phyloP scores from a whole-genome alignment of 192 early-diverging fungal genomes.

The Pilaira anomala region DNA sequence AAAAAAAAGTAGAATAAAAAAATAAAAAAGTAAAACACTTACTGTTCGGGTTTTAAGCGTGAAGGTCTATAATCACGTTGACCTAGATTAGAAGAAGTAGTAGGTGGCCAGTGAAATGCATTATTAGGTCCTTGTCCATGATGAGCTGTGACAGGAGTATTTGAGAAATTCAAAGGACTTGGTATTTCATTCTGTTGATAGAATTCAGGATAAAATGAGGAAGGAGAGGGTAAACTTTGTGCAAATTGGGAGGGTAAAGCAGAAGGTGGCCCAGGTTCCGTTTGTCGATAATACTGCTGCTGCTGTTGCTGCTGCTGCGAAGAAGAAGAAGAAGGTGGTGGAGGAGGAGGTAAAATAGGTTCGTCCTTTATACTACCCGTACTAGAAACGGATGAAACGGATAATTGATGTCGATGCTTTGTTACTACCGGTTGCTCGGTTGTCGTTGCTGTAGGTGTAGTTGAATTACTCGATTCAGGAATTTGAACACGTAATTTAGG shows the following conservation, averaged over 20 bases:
- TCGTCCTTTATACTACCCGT: conserved; percentile 4
- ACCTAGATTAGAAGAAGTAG: conserved; percentile 17
- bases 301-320: conserved; percentile 10
- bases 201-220: conserved; percentile 71
- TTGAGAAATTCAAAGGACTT: conserved; percentile 73
- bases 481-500: conserved; percentile 16
- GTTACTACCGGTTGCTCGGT: background rate
- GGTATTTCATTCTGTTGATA: conserved; percentile 68
- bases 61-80: conserved; percentile 47
- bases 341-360: background rate
- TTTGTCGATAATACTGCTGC: background rate
- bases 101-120: conserved; percentile 70
- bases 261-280: background rate
- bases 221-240: conserved; percentile 75
- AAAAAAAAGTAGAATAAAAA: background rate
- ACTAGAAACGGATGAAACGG: conserved; percentile 4
- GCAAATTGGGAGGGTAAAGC: conserved; percentile 55
- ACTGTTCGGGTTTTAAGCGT: conserved; percentile 29
- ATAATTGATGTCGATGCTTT: conserved; percentile 6
- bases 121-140: conserved; percentile 56
- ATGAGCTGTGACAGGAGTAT: conserved; percentile 37
- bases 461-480: background rate
- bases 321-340: background rate
- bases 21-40: background rate
- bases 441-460: background rate